phyloP scores from a whole-genome alignment of 805 yeast species.

The Candida xiaguanensis region DNA sequence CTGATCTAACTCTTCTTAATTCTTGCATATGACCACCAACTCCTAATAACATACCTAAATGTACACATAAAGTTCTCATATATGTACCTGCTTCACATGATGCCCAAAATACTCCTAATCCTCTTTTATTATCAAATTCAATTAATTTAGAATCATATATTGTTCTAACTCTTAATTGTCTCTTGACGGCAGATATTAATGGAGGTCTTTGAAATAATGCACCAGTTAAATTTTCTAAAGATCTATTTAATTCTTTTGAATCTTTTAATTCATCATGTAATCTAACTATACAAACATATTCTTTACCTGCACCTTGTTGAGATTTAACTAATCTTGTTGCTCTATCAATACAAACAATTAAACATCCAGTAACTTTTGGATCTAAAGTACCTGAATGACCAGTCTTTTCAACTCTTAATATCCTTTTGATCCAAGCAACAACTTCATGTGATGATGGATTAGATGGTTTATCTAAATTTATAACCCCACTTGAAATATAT shows the following conservation, averaged over 20 bases:
- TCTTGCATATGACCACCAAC: slow-evolving; percentile 99
- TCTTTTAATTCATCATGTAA: slow-evolving; percentile 90
- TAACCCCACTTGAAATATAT: slow-evolving; percentile 91
- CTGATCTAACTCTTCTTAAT: slow-evolving; percentile 97
- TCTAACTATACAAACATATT: slow-evolving; percentile 96
- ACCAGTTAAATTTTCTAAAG: slow-evolving; percentile 93
- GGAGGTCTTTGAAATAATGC: slow-evolving; percentile 99
- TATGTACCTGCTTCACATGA: slow-evolving; percentile 99
- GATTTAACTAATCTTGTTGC: slow-evolving; percentile 98
- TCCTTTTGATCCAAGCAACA: slow-evolving; percentile 98
- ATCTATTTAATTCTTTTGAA: slow-evolving; percentile 82
- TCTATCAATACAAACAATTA: slow-evolving; percentile 96
- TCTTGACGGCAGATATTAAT: slow-evolving; percentile 95
- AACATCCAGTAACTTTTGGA: slow-evolving; percentile 98
- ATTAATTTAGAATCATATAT: slow-evolving; percentile 93
- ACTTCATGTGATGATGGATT: slow-evolving; percentile 99
- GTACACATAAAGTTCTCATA: slow-evolving; percentile 99
- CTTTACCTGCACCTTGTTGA: slow-evolving; percentile 99
- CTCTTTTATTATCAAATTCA: slow-evolving; percentile 96
- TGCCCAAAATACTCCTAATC: slow-evolving; percentile 98
- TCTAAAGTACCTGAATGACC: slow-evolving; percentile 99
- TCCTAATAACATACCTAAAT: slow-evolving; percentile 95
- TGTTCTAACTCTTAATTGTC: slow-evolving; percentile 97
- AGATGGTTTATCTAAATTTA: slow-evolving; percentile 95
- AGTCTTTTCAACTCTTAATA: slow-evolving; percentile 91